phyloP scores from a whole-genome alignment of 495 filamentous ascomycete species.

The Lasiosphaeris hirsuta region DNA sequence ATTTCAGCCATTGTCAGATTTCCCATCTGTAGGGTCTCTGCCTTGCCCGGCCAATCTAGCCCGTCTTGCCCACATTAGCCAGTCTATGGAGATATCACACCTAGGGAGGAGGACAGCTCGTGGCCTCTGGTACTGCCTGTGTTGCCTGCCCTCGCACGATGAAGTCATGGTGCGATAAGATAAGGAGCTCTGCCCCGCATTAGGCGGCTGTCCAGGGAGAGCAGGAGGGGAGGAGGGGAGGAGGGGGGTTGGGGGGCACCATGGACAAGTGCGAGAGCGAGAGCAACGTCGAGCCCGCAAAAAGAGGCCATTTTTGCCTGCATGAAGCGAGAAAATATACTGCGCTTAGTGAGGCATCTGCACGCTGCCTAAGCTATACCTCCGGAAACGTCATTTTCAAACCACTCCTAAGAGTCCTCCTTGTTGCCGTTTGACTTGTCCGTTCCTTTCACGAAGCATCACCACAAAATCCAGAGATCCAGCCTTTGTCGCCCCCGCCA shows the following conservation, averaged over 20 bases:
- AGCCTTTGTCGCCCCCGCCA: background rate
- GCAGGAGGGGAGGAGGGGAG: constrained; percentile 6
- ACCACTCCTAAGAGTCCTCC: no score
- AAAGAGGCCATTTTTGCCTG: background rate
- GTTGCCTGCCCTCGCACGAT: constrained; percentile 5
- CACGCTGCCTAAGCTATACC: background rate
- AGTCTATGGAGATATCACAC: no score
- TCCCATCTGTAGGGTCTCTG: constrained; percentile 10
- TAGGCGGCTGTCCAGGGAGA: background rate
- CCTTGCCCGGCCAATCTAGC: constrained; percentile 12
- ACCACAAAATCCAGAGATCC: background rate
- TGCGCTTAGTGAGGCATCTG: constrained; percentile 12
- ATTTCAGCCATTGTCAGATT: background rate
- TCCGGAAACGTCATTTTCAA: background rate
- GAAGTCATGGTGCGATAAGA: constrained; percentile 37
- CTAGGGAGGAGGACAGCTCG: no score
- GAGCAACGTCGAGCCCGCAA: no score
- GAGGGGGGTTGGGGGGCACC: constrained; percentile 15
- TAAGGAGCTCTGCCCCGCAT: constrained; percentile 29
- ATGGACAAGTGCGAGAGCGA: no score
- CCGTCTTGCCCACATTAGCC: background rate
- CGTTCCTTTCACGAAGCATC: background rate
- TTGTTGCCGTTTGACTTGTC: background rate
- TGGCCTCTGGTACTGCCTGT: background rate
- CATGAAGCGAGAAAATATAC: background rate